Percentiles rank a stretch among this genome's conserved stretches.
Evolutionary conservation across 75 land plant species (phyloP).

Genomic region (Selaginella tamariscina): DNA sequence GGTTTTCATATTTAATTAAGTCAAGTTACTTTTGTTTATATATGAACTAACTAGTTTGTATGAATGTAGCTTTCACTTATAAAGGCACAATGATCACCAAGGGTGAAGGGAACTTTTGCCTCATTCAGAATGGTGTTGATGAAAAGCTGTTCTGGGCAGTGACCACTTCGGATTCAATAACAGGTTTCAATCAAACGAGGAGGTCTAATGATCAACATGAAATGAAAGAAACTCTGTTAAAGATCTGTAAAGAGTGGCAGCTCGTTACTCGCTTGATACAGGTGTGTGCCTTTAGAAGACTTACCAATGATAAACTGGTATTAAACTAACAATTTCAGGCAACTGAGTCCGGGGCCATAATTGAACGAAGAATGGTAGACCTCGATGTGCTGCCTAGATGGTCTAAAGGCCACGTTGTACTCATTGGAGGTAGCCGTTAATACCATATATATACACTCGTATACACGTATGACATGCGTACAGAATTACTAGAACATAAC

Average conservation of each 20-base stretch:
- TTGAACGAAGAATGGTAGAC: constrained; percentile 39
- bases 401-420: constrained; percentile 29
- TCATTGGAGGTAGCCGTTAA: too few species aligned
- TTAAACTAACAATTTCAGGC: constrained; percentile 21
- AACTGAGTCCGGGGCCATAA: constrained; percentile 32
- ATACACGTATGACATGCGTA: too few species aligned
- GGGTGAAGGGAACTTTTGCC: constrained; percentile 23
- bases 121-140: constrained; percentile 31
- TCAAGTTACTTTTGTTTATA: too few species aligned
- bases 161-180: constrained; percentile 28
- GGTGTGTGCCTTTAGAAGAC: too few species aligned
- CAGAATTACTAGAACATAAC: neutral
- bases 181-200: constrained; percentile 22
- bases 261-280: constrained; percentile 23
- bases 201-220: constrained; percentile 26
- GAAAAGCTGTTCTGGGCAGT: constrained; percentile 35
- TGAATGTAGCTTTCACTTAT: constrained; percentile 20
- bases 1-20: too few species aligned
- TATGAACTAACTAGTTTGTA: neutral
- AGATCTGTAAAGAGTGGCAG: constrained; percentile 30
- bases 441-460: too few species aligned
- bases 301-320: neutral
- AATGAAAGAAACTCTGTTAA: constrained; percentile 28
- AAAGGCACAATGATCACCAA: constrained; percentile 20
- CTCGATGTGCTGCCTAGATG: constrained; percentile 33